Conservation (phyloP, 495 filamentous ascomycete species). For the Penicillium soppii region DNA sequence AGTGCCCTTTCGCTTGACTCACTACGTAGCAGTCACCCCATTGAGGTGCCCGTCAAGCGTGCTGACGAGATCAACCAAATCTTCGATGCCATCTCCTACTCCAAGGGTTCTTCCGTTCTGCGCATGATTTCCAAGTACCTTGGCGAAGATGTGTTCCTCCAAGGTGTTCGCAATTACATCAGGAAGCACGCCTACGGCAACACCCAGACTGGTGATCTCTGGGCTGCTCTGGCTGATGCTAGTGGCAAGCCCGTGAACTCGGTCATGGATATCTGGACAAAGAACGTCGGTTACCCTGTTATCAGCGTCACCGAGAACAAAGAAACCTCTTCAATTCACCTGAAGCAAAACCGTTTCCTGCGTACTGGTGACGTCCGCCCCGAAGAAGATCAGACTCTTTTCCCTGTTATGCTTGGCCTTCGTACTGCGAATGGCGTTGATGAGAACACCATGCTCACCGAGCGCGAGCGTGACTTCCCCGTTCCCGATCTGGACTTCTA, state of each 20-base stretch:
- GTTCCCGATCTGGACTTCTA: conserved; percentile 61
- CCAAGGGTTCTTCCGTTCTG: conserved; percentile 92
- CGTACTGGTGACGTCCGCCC: conserved; percentile 64
- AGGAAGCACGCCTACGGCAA: conserved; percentile 88
- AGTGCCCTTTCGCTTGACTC: conserved; percentile 86
- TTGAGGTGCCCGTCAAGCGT: conserved; percentile 93
- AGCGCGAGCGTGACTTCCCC: conserved; percentile 73
- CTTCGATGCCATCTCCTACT: conserved; percentile 97
- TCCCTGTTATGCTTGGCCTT: conserved; percentile 60
- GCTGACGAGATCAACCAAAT: conserved; percentile 98
- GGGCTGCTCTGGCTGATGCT: conserved; percentile 83
- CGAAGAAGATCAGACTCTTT: conserved; percentile 72
- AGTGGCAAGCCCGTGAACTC: conserved; percentile 86
- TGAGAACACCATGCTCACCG: conserved; percentile 60
- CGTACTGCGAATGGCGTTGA: conserved; percentile 58
- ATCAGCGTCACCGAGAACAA: conserved; percentile 58
- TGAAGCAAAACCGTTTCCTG: conserved; percentile 69
- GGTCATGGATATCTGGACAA: conserved; percentile 70
- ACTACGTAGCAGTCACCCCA: conserved; percentile 90
- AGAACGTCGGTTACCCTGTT: conserved; percentile 67
- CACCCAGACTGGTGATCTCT: conserved; percentile 80
- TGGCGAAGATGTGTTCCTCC: conserved; percentile 89
- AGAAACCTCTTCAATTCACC: conserved; percentile 41
- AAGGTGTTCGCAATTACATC: conserved; percentile 88
- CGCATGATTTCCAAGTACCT: conserved; percentile 97